Conservation (phyloP, 228 moss, liverwort and hornwort species). For the Sphagnum magellanicum region DNA sequence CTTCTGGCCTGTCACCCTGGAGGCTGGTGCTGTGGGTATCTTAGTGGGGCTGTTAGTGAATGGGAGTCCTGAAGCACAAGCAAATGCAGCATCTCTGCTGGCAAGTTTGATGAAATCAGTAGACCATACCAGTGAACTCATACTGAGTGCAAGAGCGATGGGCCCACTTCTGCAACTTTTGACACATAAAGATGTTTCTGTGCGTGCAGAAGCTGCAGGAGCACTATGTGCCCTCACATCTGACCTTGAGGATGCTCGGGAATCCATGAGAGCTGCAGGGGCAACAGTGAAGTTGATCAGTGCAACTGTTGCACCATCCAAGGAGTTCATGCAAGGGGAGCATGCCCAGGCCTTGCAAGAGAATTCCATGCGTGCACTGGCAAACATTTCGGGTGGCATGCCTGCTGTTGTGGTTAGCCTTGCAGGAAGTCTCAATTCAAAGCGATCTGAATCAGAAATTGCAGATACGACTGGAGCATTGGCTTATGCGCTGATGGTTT, state of each 20-base stretch:
- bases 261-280: slow-evolving; percentile 66
- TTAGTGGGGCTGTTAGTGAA: slow-evolving; percentile 62
- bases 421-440: slow-evolving; percentile 62
- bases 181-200: slow-evolving; percentile 61
- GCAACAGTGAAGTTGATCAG: slow-evolving; percentile 73
- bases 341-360: slow-evolving; percentile 79
- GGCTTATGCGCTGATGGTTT: slow-evolving; percentile 82
- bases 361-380: slow-evolving; percentile 89
- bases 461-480: slow-evolving; percentile 89
- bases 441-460: slow-evolving; percentile 46
- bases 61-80: slow-evolving; percentile 60
- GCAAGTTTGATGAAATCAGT: slow-evolving; percentile 79
- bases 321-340: slow-evolving; percentile 67
- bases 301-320: slow-evolving; percentile 71
- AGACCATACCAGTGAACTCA: slow-evolving; percentile 58
- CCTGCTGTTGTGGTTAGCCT: slow-evolving; percentile 78
- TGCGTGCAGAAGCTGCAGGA: slow-evolving; percentile 95
- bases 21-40: slow-evolving; percentile 86
- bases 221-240: slow-evolving; percentile 78
- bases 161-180: slow-evolving; percentile 80
- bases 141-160: slow-evolving; percentile 71
- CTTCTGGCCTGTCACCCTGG: slow-evolving; percentile 89
- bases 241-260: slow-evolving; percentile 61
- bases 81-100: slow-evolving; percentile 83
- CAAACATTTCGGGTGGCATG: slow-evolving; percentile 87